Percentiles rank a stretch among this genome's conserved stretches.
Evolutionary conservation across 345 rosid genomes (phyloP).

Genomic region (Eucalyptus pauciflora): DNA sequence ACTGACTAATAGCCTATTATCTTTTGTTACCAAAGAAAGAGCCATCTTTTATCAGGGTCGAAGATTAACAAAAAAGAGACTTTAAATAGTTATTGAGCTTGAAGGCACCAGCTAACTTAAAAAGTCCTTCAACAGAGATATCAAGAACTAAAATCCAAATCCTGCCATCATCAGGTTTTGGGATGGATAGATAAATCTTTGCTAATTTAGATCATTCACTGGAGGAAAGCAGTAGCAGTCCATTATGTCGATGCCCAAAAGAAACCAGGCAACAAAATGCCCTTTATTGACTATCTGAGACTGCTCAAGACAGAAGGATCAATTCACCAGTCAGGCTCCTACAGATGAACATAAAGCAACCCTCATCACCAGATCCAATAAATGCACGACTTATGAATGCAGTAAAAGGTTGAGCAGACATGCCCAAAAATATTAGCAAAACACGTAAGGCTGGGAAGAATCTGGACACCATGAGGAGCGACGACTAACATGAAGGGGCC

Average conservation of each 20-base stretch:
- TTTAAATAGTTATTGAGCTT: background rate
- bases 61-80: background rate
- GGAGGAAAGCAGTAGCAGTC: background rate
- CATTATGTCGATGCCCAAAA: background rate
- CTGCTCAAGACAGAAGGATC: background rate
- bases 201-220: background rate
- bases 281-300: background rate
- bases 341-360: background rate
- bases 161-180: background rate
- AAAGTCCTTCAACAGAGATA: background rate
- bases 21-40: background rate
- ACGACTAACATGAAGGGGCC: background rate
- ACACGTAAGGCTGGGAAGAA: background rate
- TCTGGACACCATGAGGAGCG: background rate
- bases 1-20: background rate
- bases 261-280: background rate
- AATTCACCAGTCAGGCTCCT: background rate
- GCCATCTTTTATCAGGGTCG: background rate
- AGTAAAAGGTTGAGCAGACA: background rate
- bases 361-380: constrained; percentile 28
- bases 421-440: background rate
- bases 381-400: background rate
- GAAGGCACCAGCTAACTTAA: background rate
- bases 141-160: background rate
- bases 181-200: background rate